Conservation (phyloP, 805 yeast genomes). For the Lipomyces japonicus region DNA sequence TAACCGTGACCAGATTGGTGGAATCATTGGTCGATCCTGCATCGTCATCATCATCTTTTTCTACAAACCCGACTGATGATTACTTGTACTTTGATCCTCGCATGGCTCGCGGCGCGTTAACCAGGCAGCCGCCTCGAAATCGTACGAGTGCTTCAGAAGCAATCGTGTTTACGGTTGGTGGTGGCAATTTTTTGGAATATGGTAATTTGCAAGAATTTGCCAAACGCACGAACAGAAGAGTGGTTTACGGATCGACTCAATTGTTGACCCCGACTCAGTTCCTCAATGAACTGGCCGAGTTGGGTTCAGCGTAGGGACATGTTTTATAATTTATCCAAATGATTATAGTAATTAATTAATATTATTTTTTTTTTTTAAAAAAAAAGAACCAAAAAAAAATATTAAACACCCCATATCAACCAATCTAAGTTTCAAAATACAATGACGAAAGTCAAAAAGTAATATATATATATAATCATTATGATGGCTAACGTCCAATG, state of each 20-base stretch:
- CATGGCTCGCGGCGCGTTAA: slow-evolving; percentile 78
- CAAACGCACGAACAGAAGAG: slow-evolving; percentile 45
- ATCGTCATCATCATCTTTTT: slow-evolving; percentile 36
- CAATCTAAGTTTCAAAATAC: no score
- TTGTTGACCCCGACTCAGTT: slow-evolving; percentile 68
- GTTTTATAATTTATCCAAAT: not conserved
- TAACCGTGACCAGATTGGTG: slow-evolving; percentile 86
- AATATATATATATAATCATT: not conserved
- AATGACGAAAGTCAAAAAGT: no score
- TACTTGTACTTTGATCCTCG: slow-evolving; percentile 88
- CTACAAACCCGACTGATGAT: slow-evolving; percentile 78
- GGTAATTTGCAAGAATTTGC: slow-evolving; percentile 65
- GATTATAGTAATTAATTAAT: not conserved
- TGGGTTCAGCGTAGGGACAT: slow-evolving; percentile 32
- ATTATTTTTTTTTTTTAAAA: not conserved
- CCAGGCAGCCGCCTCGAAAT: slow-evolving; percentile 72
- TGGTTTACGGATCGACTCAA: slow-evolving; percentile 84
- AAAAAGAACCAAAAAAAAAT: not conserved
- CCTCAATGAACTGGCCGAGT: slow-evolving; percentile 57
- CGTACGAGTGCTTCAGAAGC: slow-evolving; percentile 47
- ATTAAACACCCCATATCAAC: no score
- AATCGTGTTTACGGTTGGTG: slow-evolving; percentile 90
- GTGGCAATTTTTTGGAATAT: slow-evolving; percentile 92
- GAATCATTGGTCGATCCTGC: slow-evolving; percentile 87
- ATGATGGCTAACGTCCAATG: slow-evolving; percentile 3